A percentile compares a stretch with the other conserved stretches of the same genome.
Evolutionary conservation across 2,329 filamentous ascomycete genomes (phyloP).

Genomic region (Penicillium hesseltinei): DNA sequence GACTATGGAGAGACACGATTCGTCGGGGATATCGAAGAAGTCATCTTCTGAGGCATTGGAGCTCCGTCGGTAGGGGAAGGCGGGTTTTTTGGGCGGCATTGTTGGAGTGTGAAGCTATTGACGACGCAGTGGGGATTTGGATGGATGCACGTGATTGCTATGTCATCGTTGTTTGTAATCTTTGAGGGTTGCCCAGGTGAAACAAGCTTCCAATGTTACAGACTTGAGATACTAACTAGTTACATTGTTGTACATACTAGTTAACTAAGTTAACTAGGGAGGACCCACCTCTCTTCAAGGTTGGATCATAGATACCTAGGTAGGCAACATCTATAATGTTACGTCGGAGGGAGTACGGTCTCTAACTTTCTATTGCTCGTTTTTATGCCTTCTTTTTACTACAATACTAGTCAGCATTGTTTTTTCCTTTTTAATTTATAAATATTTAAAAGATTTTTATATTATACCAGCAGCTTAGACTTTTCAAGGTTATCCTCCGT

Average conservation of each 20-base stretch:
- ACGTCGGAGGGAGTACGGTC: too few species aligned
- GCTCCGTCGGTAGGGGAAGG: slow-evolving; percentile 29
- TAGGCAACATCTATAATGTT: too few species aligned
- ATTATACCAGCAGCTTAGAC: not conserved
- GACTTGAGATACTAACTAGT: too few species aligned
- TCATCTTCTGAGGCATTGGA: slow-evolving; percentile 35
- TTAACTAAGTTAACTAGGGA: too few species aligned
- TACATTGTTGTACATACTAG: too few species aligned
- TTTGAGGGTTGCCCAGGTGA: not conserved
- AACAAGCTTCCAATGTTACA: not conserved
- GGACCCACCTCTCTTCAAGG: not conserved
- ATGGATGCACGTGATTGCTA: slow-evolving; percentile 4
- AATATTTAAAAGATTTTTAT: not conserved
- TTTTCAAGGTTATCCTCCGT: too few species aligned
- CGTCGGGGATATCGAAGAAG: slow-evolving; percentile 40
- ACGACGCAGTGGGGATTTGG: not conserved
- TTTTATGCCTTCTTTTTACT: too few species aligned
- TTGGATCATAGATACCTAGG: not conserved
- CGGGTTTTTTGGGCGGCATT: slow-evolving; percentile 14
- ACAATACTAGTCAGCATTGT: too few species aligned
- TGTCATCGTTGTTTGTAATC: not conserved
- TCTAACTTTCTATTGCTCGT: too few species aligned
- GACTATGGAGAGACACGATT: slow-evolving; percentile 26
- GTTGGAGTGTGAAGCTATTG: slow-evolving; percentile 4
- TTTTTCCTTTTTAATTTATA: not conserved